Conservation (phyloP, 129 eudicot genomes). For the Helichrysum umbraculigerum region DNA sequence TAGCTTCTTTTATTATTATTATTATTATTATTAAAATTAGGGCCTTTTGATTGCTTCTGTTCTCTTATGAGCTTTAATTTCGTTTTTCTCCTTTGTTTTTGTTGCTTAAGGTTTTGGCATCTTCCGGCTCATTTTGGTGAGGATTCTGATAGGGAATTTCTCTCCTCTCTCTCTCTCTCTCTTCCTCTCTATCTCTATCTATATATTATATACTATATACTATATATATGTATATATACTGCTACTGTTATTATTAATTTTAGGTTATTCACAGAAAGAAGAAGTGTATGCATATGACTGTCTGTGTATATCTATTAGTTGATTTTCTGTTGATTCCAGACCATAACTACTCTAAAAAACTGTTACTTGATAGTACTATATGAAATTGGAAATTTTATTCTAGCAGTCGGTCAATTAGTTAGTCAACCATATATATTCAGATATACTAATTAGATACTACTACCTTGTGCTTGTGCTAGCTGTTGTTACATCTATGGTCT, state of each 20-base stretch:
- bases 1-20: not conserved
- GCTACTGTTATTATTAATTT: conserved; percentile 15
- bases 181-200: not conserved
- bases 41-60: not conserved
- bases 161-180: conserved; percentile 14
- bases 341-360: not conserved
- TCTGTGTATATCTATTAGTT: no score
- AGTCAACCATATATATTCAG: conserved; percentile 21
- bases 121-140: conserved; percentile 65
- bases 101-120: conserved; percentile 50
- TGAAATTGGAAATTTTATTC: not conserved
- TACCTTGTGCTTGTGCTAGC: conserved; percentile 29
- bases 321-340: no score
- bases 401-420: not conserved
- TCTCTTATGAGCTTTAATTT: conserved; percentile 26
- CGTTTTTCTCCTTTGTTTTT: not conserved
- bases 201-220: no score
- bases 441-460: conserved; percentile 22
- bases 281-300: not conserved
- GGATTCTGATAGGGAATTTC: conserved; percentile 55
- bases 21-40: not conserved
- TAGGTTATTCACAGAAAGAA: not conserved
- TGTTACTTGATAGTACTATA: not conserved
- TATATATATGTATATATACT: no score
- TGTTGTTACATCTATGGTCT: conserved; percentile 48